Evolutionary conservation across 2,329 filamentous ascomycete genomes (phyloP), one percentile per base, ranked within the genome.

Genomic region (Alternaria dauci): DNA sequence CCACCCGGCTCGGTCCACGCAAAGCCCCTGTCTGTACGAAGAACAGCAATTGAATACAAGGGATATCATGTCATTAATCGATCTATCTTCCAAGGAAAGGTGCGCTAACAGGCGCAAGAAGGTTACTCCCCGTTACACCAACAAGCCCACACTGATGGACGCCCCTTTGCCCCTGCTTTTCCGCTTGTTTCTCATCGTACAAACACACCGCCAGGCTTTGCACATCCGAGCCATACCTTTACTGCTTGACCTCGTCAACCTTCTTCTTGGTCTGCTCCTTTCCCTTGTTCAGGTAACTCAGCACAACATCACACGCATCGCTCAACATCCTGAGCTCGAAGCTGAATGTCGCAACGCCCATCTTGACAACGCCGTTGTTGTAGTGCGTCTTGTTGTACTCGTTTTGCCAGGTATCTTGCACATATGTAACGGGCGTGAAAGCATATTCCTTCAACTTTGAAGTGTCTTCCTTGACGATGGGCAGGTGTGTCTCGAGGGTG

Each of bases 381-480:
- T 76, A 76, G 34, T 68, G 65, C 14, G 76, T 79, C 74, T 79
- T 79, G 58, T 68, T 70, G 68, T 80, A 78, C 71, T 80, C 76
- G 47, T 79, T 74, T 30, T 77, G 63, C 71, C 74, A 80, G 7
- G 78, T 79, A 32, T 66, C 65, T 38, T 76, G 59, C 2, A 80
- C 56, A 58, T 80, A 80, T 50, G 72, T 68, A 66, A 73, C 74
- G 23, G 78, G 78, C 32, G 75, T 61, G 55, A 68, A 68, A 0
- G 73, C 77, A 23, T 73, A 66, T 58, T 74, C 70, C 70, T 75
- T 78, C 53, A 80, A 70, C 65, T 80, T 82, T 58, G 70, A 63
- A 1, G 82, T 84, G 65, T 84, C 80, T 66, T 84, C 80, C 76
- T 83, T 84, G 65, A 84, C 82, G 43, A 80, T 79, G 54, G 78